Evolutionary conservation across 2,329 filamentous ascomycete genomes (phyloP).

Genomic region (Hymenotorrendiella dingleyae): DNA sequence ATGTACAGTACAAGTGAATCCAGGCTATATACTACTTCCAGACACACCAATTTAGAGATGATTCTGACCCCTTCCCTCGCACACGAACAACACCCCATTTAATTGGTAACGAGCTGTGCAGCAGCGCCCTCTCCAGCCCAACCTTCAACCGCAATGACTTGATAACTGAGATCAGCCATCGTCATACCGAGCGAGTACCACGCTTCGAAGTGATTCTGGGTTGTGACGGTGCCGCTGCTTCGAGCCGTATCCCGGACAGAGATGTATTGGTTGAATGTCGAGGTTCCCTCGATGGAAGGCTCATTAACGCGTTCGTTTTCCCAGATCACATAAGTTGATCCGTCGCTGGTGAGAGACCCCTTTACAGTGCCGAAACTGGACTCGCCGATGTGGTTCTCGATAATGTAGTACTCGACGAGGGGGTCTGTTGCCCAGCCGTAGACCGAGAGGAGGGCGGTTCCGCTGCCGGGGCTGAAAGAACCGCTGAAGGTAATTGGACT

Average conservation of each 20-base stretch:
- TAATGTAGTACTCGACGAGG: slow-evolving; percentile 37
- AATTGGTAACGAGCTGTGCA: too few relatives aligned
- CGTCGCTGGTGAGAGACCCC: slow-evolving; percentile 45
- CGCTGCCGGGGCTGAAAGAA: slow-evolving; percentile 33
- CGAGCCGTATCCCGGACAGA: slow-evolving; percentile 45
- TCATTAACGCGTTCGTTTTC: slow-evolving; percentile 33
- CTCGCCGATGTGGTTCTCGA: slow-evolving; percentile 47
- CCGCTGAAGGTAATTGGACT: too few relatives aligned
- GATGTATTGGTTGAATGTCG: slow-evolving; percentile 48
- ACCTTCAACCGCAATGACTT: slow-evolving; percentile 37
- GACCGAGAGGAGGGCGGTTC: slow-evolving; percentile 45
- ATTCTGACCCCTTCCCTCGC: too few relatives aligned
- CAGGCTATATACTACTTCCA: too few relatives aligned
- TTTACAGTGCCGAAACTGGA: slow-evolving; percentile 40
- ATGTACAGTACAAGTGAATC: too few relatives aligned
- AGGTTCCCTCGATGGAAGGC: slow-evolving; percentile 43
- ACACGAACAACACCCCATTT: too few relatives aligned
- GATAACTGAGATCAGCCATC: slow-evolving; percentile 40
- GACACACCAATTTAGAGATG: too few relatives aligned
- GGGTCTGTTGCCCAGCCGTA: slow-evolving; percentile 46
- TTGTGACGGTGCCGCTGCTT: slow-evolving; percentile 43
- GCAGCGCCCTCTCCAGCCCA: too few relatives aligned
- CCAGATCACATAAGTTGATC: slow-evolving; percentile 44
- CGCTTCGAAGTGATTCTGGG: slow-evolving; percentile 45
- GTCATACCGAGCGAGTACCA: slow-evolving; percentile 43